These are phyloP conservation scores for Tribonema minus DNA, from an alignment of 108 stramenopile genomes.

Conservation along the genomic window DNA sequence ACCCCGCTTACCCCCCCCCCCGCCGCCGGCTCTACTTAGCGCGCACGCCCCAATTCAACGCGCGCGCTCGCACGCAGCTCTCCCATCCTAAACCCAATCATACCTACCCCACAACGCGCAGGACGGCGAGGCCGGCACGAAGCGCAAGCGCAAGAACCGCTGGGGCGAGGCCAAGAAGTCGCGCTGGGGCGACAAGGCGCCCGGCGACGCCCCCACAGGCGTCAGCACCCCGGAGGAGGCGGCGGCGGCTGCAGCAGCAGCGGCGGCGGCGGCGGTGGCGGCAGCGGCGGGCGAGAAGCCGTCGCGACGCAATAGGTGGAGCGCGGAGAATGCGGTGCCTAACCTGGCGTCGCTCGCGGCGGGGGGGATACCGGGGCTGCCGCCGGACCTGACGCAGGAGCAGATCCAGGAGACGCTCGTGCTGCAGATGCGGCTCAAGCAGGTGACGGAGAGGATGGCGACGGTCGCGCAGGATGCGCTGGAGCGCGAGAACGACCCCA, in stretches of 20 bases:
- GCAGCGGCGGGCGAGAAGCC: not conserved
- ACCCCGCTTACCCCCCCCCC: no score
- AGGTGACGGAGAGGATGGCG: slow-evolving; percentile 37
- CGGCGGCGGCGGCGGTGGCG: not conserved
- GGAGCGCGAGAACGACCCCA: slow-evolving; percentile 51
- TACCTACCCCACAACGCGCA: no score
- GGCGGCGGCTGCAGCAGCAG: not conserved
- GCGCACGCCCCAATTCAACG: no score
- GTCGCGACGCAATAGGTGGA: not conserved
- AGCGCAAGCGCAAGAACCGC: no score
- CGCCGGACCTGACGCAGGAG: slow-evolving; percentile 39
- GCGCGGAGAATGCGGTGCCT: not conserved
- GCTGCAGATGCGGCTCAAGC: slow-evolving; percentile 52
- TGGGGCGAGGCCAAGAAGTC: not conserved
- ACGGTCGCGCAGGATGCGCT: slow-evolving; percentile 54
- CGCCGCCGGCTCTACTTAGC: no score
- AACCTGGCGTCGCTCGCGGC: not conserved
- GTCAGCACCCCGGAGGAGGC: no score
- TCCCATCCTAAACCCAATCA: no score
- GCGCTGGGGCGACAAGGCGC: not conserved
- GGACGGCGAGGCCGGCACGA: no score
- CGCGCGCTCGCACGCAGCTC: no score
- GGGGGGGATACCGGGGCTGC: not conserved
- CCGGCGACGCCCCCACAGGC: no score
- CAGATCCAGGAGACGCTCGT: slow-evolving; percentile 56